These are phyloP conservation scores for Lentinula edodes DNA, from an alignment of 768 basidiomycete species.

Conservation along the genomic window DNA sequence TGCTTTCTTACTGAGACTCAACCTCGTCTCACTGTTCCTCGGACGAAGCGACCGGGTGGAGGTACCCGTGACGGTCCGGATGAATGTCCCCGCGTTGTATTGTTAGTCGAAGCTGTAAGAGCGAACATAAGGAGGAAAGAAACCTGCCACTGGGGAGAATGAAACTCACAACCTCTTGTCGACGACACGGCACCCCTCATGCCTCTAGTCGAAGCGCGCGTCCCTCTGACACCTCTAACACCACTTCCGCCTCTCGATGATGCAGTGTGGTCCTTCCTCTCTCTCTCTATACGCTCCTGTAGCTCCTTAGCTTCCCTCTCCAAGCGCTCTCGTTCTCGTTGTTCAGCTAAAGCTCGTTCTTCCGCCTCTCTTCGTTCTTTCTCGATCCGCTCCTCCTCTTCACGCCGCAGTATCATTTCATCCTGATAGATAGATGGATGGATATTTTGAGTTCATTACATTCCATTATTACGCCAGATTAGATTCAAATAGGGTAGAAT, in stretches of 20 bases:
- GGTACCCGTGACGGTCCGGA: background rate
- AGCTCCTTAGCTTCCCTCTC: conserved; percentile 47
- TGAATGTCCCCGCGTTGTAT: background rate
- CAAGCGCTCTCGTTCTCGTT: conserved; percentile 39
- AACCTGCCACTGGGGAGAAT: background rate
- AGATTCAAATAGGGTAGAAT: no score
- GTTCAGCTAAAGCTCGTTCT: conserved; percentile 32
- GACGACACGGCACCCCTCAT: conserved; percentile 24
- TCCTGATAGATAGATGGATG: conserved; percentile 39
- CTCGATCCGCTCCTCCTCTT: conserved; percentile 38
- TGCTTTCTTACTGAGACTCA: background rate
- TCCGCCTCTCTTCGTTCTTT: conserved; percentile 38
- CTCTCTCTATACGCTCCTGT: conserved; percentile 38
- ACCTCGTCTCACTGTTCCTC: background rate
- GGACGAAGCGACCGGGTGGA: background rate
- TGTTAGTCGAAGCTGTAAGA: background rate
- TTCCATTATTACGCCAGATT: no score
- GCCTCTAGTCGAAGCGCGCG: conserved; percentile 56
- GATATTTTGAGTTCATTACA: background rate
- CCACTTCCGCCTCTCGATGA: conserved; percentile 36
- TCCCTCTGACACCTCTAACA: conserved; percentile 69
- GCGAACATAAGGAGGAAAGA: background rate
- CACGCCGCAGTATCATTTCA: conserved; percentile 45
- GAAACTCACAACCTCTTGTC: conserved; percentile 1
- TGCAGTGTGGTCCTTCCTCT: conserved; percentile 34